Evolutionary conservation across 2,329 filamentous ascomycete genomes (phyloP), one percentile per base, ranked within the genome.

Genomic region (Pseudopyrenochaeta lycopersici): DNA sequence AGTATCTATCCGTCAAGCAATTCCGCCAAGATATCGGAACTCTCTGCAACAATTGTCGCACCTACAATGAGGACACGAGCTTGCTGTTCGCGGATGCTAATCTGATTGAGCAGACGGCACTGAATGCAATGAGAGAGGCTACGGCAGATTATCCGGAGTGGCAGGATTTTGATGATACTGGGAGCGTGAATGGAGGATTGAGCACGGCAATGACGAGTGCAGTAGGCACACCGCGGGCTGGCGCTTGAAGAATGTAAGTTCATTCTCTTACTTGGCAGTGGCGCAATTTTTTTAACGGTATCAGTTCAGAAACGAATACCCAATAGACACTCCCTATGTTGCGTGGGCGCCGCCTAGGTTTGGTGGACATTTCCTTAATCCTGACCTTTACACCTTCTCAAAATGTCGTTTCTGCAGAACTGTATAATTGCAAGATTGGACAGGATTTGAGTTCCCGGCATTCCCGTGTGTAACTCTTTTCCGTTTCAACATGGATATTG

Each of bases 11-110:
- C 68, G 78, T 97, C 56, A 87, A 85, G 71, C 91, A 93, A 65
- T 87, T 99, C 83, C 85, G 87, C 49, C 87, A 85, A 63, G 96
- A 99, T 71, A 88, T 99, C 58, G 86, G 88, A 45, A 79, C 94
- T 59, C 85, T 99, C 77, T 95, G 93, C 75, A 87, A 85, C 72
- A 99, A 99, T 76, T 97, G 94, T 62, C 87, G 92, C 74, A 95
- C 90, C 2, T 99, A 96, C 82, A 99, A 99, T 70, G 96, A 99
- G 77, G 95, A 98, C 72, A 90, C 89, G 52, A 97, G 93, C 76
- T 82, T 96, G 67, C 84, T 99, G 48, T 98, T 93, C 79, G 85
- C 91, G 69, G 95, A 99, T 81, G 94, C 94, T 44, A 93, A 93
- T 75, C 83, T 90, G 49, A 97, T 99, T 77, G 91, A 97, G 84